Percentiles rank a stretch among this genome's conserved stretches.
Evolutionary conservation across 768 basidiomycete species (phyloP).

Genomic region (Psilocybe tampanensis): DNA sequence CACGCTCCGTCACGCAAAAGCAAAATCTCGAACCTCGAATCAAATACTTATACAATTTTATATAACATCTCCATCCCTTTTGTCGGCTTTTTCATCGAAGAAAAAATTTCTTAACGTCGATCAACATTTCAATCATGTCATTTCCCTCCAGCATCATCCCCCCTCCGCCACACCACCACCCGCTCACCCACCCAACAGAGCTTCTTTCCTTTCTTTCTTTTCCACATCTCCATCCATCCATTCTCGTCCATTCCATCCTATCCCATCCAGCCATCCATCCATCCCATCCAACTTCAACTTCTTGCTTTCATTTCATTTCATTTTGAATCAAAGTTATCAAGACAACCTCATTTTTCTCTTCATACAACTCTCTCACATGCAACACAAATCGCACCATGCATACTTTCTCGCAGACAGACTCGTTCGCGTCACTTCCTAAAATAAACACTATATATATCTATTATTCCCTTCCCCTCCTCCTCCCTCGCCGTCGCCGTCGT

Average conservation of each 20-base stretch:
- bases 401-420: no score
- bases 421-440: not conserved
- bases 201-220: no score
- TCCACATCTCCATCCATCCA: not conserved
- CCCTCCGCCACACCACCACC: no score
- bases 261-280: not conserved
- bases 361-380: not conserved
- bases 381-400: not conserved
- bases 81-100: not conserved
- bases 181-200: no score
- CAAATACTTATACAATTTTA: no score
- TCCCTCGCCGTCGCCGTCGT: not conserved
- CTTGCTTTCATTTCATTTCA: not conserved
- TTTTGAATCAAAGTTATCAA: not conserved
- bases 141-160: no score
- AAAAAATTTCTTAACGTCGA: not conserved
- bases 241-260: not conserved
- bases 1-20: not conserved
- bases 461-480: not conserved
- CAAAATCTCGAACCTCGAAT: not conserved
- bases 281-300: not conserved
- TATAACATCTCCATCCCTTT: no score
- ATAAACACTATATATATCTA: not conserved
- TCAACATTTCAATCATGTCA: conserved; percentile 10
- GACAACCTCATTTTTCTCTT: no score